These are phyloP conservation scores for Fusarium graminum DNA, from an alignment of 2,329 filamentous ascomycete species.

Conservation along the genomic window DNA sequence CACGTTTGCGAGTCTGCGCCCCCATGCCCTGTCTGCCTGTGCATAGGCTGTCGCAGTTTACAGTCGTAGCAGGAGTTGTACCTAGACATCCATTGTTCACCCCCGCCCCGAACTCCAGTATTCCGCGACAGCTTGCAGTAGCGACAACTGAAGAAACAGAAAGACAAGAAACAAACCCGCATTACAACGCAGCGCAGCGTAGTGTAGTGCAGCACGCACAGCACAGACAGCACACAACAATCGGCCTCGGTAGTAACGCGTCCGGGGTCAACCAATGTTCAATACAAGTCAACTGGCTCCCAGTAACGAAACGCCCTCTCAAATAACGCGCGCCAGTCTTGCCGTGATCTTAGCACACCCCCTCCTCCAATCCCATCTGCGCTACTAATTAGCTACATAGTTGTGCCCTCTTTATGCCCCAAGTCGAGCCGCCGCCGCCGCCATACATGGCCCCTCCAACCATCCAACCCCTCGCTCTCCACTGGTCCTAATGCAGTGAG, in stretches of 20 bases:
- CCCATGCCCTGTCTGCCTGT: conserved; percentile 30
- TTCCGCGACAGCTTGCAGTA: conserved; percentile 38
- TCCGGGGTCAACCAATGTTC: conserved; percentile 48
- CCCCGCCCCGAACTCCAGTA: conserved; percentile 39
- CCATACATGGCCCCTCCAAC: conserved; percentile 48
- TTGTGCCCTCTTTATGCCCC: conserved; percentile 48
- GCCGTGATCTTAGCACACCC: conserved; percentile 43
- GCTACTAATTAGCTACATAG: conserved; percentile 46
- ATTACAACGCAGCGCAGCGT: neutral
- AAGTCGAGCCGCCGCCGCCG: conserved; percentile 51
- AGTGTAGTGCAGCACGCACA: too few species aligned
- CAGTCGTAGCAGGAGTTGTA: neutral
- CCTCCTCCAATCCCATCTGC: conserved; percentile 44
- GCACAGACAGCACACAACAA: neutral
- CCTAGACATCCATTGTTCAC: conserved; percentile 15
- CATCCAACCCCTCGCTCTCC: conserved; percentile 51
- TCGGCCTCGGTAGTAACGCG: conserved; percentile 40
- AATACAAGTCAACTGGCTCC: conserved; percentile 43
- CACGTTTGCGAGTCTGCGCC: conserved; percentile 37
- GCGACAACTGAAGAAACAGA: conserved; percentile 39
- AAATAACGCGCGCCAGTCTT: conserved; percentile 41
- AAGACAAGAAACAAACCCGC: conserved; percentile 34
- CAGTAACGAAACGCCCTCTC: conserved; percentile 41
- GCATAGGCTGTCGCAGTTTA: conserved; percentile 26
- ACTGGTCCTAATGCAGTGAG: conserved; percentile 50